Percentiles rank a stretch among this genome's conserved stretches.
phyloP scores from a whole-genome alignment of 1,284 basidiomycete species.

The Ustilago hordei region DNA sequence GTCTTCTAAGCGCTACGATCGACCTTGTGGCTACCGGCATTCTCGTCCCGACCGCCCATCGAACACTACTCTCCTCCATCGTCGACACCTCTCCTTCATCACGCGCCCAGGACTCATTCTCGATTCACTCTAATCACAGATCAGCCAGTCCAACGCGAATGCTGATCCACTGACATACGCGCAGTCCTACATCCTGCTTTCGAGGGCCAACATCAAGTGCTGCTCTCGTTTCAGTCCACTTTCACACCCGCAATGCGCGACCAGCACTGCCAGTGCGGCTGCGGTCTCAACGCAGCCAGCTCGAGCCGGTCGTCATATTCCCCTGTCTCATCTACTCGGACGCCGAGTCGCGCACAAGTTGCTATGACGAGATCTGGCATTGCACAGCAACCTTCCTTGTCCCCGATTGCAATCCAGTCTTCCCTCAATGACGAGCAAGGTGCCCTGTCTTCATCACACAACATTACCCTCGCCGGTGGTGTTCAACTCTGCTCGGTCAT shows the following conservation, averaged over 20 bases:
- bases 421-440: neutral
- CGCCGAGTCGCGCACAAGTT: neutral
- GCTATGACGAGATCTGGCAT: neutral
- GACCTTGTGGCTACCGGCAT: neutral
- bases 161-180: neutral
- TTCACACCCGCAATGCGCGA: conserved; percentile 17
- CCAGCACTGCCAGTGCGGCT: conserved; percentile 26
- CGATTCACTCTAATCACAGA: neutral
- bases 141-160: neutral
- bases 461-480: neutral
- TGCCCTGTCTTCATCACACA: neutral
- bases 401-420: neutral
- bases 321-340: neutral
- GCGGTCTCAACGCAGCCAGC: conserved; percentile 32
- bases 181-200: neutral
- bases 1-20: neutral
- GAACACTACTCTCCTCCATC: neutral
- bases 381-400: neutral
- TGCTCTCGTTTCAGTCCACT: neutral
- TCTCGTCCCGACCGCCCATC: neutral
- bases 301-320: conserved; percentile 16
- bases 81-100: neutral
- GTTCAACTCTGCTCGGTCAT: too few relatives aligned
- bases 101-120: neutral
- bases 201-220: conserved; percentile 3